Evolutionary conservation across 305 asterid species (phyloP).

Genomic region (Fraxinus angustifolia): DNA sequence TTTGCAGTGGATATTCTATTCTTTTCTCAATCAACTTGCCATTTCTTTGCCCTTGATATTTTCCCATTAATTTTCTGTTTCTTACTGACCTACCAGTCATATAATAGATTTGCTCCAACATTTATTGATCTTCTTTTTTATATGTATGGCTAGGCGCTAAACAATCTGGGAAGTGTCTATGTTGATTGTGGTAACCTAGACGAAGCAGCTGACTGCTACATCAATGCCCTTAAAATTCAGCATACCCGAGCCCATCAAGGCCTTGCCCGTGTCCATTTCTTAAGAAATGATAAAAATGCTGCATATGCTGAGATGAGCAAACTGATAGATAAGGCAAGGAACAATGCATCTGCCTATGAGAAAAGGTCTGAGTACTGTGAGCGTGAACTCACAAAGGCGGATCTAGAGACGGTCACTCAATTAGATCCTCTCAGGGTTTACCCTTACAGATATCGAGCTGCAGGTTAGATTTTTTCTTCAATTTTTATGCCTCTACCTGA

Average conservation of each 20-base stretch:
- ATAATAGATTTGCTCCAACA: background rate
- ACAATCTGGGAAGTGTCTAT: conserved; percentile 93
- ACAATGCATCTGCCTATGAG: conserved; percentile 90
- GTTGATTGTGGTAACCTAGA: conserved; percentile 87
- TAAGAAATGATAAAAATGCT: conserved; percentile 72
- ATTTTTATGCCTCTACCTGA: background rate
- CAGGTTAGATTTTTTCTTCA: conserved; percentile 50
- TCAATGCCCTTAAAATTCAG: conserved; percentile 85
- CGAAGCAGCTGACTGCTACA: conserved; percentile 93
- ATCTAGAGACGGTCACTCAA: conserved; percentile 85
- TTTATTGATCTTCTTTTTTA: background rate
- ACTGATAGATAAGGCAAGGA: conserved; percentile 80
- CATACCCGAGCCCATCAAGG: conserved; percentile 99
- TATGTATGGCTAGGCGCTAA: conserved; percentile 60
- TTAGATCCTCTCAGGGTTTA: conserved; percentile 92
- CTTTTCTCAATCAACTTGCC: background rate
- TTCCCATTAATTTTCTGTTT: background rate
- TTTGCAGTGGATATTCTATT: background rate
- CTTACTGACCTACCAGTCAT: background rate
- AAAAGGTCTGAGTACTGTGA: conserved; percentile 96
- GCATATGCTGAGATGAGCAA: conserved; percentile 94
- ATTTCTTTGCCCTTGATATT: background rate
- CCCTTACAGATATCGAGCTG: conserved; percentile 96
- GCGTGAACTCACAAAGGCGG: conserved; percentile 86
- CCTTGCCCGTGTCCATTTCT: conserved; percentile 93